Base-by-base conservation (phyloP, 1,139 yeast species). In the Pichia sp. region DNA sequence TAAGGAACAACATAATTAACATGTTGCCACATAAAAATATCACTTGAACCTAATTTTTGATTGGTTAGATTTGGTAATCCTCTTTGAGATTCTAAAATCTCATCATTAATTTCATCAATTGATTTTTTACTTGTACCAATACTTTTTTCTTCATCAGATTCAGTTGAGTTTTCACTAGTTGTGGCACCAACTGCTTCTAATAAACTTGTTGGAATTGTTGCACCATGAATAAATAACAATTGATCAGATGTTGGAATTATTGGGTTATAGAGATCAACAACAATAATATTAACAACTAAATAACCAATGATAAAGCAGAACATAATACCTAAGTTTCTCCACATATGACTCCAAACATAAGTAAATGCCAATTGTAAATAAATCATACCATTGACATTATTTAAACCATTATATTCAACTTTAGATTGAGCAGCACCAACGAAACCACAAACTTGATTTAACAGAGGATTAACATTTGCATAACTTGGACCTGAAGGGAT, bases 271-370 rank as follows among this genome's bases (percentile, higher is more conserved):
- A 53, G 49, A 50, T 74, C 78, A 32, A 70, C 64, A 24, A 69
- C 55, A 20, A 68, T 22, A 35, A 69, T 59, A 55, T 39, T 39
- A n/a, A 49, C 23, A 25, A 26, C 37, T 8, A 45, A 23, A 38
- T 69, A 70, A 39, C 74, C 53, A 77, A 65, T 29, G 76, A 58
- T 48, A 64, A 65, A 71, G 70, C n/a, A 67, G 71, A 73, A 54
- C 52, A 72, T 44, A 42, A 74, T 71, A 54, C 80, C 80, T 12
- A 72, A 63, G 53, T 75, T 74, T 63, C 80, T 70, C 80, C 80
- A 74, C 30, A 63, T 59, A 54, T 74, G 71, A 25, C 57, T 52
- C 50, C 65, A 70, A 27, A 56, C 55, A 58, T 72, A 75, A 30
- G 57, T 56, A 53, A 56, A 75, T 9, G 70, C 61, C 4, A 57